Evolutionary conservation across 1,139 yeast genomes (phyloP), one percentile per base, ranked within the genome.

Genomic region (Nakaseomyces uthaithaninus): DNA sequence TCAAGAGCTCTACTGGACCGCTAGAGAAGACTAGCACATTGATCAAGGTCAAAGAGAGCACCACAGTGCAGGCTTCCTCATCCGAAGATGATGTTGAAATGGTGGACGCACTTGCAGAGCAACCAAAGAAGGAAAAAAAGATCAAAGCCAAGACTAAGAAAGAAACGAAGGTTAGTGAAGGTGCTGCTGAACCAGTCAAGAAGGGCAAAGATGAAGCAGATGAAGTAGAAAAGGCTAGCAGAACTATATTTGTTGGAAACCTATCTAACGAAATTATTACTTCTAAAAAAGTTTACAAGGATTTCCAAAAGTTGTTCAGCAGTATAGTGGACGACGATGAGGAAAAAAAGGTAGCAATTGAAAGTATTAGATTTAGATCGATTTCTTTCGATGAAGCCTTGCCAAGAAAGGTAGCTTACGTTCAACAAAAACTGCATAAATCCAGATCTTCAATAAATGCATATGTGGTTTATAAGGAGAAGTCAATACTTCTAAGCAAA

Each of bases 371-470:
- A 59, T 91, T 86, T 67, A 75, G 99, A 63, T 87, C 97, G 2
- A 82, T 93, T 51, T 86, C 95, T 2, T 86, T 89, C 51, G 80
- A 82, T 40, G 94, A 87, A 54, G 77, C 85, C 30, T 69, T 87
- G 42, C 97, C 98, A 33, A 75, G 96, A 60, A 89, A 89, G 59
- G 87, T 85, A 27, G 97, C 98, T 2, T 87, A 79, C 60, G 83
- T 85, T 42, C 76, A 79, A 52, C 86, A 85, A 56, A 77, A 81
- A 47, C 70, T 89, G 45, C 94, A 89, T 58, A 71, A 77, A 38
- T 71, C 79, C 27, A 72, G 94, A 59, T 91, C 83, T 44, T 76
- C 93, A 1, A 74, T 86, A 35, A 91, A 93, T 60, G 89, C 95
- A 9, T 93, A 93, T 58, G 71, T 91, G 40, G 97, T 91, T 4